Percentiles rank a stretch among this genome's conserved stretches.
phyloP scores from a whole-genome alignment of 176 grass and related monocot species.

The bread wheat (Triticum aestivum) region DNA sequence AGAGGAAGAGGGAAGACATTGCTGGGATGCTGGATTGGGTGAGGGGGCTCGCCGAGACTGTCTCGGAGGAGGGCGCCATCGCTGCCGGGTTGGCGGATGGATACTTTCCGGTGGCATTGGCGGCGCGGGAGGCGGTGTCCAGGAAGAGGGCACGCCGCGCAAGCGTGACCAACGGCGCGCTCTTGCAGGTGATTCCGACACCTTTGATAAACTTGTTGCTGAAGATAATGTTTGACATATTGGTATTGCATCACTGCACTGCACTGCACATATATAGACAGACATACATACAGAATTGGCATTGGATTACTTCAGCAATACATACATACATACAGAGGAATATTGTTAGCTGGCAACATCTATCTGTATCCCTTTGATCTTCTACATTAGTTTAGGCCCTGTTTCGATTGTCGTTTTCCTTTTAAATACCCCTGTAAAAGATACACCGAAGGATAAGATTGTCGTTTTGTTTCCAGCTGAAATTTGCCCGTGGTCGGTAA shows the following conservation, averaged over 20 bases:
- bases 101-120: conserved; percentile 24
- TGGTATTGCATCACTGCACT: not conserved
- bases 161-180: conserved; percentile 3
- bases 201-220: not conserved
- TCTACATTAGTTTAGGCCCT: too few relatives aligned
- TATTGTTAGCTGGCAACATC: too few relatives aligned
- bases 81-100: not conserved
- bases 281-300: not conserved
- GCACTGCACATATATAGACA: not conserved
- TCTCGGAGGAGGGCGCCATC: not conserved
- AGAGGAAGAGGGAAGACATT: conserved; percentile 49
- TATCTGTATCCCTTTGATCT: too few relatives aligned
- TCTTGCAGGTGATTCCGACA: conserved; percentile 36
- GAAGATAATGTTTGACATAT: not conserved
- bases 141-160: conserved; percentile 29
- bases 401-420: too few relatives aligned
- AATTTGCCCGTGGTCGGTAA: too few relatives aligned
- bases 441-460: too few relatives aligned
- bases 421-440: too few relatives aligned
- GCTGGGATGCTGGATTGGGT: conserved; percentile 54
- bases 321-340: too few relatives aligned
- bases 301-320: not conserved
- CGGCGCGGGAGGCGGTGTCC: conserved; percentile 11
- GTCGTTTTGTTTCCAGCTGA: too few relatives aligned
- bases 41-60: conserved; percentile 32